Percentiles rank a stretch among this genome's conserved stretches.
Evolutionary conservation across 2,329 filamentous ascomycete genomes (phyloP).

Genomic region (Teratosphaeria epicoccoides): DNA sequence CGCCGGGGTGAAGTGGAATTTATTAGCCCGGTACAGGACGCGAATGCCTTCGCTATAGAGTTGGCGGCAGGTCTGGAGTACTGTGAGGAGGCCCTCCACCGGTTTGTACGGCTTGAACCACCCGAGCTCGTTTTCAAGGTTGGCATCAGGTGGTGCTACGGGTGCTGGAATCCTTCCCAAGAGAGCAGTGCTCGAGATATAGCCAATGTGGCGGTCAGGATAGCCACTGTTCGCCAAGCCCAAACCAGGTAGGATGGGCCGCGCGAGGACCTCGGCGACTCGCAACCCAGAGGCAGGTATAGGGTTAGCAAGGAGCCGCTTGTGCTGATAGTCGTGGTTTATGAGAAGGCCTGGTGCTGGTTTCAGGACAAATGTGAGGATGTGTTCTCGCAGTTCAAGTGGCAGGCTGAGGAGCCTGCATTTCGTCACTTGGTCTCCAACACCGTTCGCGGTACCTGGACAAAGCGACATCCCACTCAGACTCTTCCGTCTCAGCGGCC

Average conservation of each 20-base stretch:
- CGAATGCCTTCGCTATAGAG: background rate
- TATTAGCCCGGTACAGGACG: background rate
- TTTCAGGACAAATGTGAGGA: background rate
- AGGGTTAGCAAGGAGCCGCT: background rate
- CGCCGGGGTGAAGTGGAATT: background rate
- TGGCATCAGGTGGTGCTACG: background rate
- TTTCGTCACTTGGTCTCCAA: background rate
- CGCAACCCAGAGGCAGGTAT: background rate
- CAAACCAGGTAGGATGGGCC: background rate
- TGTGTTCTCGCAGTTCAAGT: background rate
- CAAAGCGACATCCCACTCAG: background rate
- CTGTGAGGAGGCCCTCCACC: background rate
- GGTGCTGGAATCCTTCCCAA: background rate
- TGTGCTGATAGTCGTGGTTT: background rate
- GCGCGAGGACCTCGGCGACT: background rate
- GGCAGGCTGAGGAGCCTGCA: background rate
- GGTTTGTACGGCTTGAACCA: background rate
- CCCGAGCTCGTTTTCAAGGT: background rate
- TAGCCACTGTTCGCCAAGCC: background rate
- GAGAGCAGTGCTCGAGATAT: background rate
- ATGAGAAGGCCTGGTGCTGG: background rate
- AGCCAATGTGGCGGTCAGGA: background rate
- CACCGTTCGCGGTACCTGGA: background rate
- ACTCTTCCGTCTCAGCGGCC: background rate
- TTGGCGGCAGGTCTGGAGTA: background rate